Percentiles rank a stretch among this genome's conserved stretches.
phyloP scores from a whole-genome alignment of 164 flowering plant species.

The Litsea cubeba region DNA sequence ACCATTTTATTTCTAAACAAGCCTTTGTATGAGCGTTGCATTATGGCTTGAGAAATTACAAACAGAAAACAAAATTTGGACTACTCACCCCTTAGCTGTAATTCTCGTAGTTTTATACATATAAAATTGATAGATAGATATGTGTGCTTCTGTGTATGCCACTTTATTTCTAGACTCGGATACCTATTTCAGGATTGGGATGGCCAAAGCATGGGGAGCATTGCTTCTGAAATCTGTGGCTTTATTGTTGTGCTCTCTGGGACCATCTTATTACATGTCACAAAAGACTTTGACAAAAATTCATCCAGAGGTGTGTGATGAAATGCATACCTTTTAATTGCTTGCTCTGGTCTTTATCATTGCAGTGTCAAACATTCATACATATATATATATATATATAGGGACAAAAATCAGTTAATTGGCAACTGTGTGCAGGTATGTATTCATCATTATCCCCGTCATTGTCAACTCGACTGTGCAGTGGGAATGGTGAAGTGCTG shows the following conservation, averaged over 20 bases:
- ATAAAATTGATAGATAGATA: neutral
- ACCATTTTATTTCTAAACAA: neutral
- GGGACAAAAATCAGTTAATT: too few species aligned
- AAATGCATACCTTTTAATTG: neutral
- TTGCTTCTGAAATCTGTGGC: conserved; percentile 76
- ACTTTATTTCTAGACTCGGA: neutral
- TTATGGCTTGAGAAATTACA: neutral
- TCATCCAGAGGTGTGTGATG: conserved; percentile 49
- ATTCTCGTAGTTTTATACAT: too few species aligned
- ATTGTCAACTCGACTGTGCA: conserved; percentile 48
- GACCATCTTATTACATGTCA: conserved; percentile 57
- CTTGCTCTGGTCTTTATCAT: neutral
- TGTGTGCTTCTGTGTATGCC: neutral
- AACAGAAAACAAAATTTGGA: neutral
- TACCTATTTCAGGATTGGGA: conserved; percentile 64
- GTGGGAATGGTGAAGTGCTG: conserved; percentile 42
- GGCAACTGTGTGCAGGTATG: conserved; percentile 15
- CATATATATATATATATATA: too few species aligned
- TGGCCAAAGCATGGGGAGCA: conserved; percentile 56
- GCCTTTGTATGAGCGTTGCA: neutral
- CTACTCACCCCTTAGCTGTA: neutral
- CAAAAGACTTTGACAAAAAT: conserved; percentile 68
- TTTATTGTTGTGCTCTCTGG: conserved; percentile 76
- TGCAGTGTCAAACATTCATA: neutral
- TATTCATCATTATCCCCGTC: conserved; percentile 56